Evolutionary conservation across 2,329 filamentous ascomycete genomes (phyloP), one percentile per base, ranked within the genome.

Genomic region (Penicillium sp.): DNA sequence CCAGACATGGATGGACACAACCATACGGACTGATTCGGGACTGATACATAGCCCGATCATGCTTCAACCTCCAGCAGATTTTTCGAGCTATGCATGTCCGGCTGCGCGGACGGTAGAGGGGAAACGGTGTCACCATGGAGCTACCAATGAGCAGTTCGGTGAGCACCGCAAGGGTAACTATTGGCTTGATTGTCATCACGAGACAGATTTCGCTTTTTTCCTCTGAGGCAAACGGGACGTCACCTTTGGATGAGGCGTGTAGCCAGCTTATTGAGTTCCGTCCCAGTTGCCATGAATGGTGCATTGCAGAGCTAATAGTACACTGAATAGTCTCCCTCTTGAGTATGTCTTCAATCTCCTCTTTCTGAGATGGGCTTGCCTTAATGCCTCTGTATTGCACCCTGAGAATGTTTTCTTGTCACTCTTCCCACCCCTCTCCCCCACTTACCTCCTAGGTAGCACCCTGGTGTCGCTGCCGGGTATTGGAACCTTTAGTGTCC

Each of bases 21-120:
- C 59, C 62, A 56, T 57, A 57, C 53, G 54, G 61, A 60, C 59
- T 50, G 54, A 55, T 56, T 61, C 56, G 53, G 56, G 45, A 64
- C 55, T 62, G 53, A 48, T 56, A 51, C 54, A 61, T 51, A 46
- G 49, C 50, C 50, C 55, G 49, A 52, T 48, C 46, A 55, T 52
- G 51, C 50, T 55, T 54, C 37, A 48, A 34, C 36, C 54, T 55
- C 54, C 34, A 59, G 36, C 54, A 56, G 54, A 55, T 48, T 56
- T 50, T 48, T 56, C 44, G n/a, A 48, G 51, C 40, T 53, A 59
- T 62, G 61, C 59, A 61, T 52, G 54, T 48, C 57, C 48, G 52
- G 59, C 59, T 65, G 59, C n/a, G 59, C 47, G 52, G 54, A 55
- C 33, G 52, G 49, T 54, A 43, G 57, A 56, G 48, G 49, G 50